Base-by-base conservation (phyloP, 257 asterid species). In the Asclepias syriaca region DNA sequence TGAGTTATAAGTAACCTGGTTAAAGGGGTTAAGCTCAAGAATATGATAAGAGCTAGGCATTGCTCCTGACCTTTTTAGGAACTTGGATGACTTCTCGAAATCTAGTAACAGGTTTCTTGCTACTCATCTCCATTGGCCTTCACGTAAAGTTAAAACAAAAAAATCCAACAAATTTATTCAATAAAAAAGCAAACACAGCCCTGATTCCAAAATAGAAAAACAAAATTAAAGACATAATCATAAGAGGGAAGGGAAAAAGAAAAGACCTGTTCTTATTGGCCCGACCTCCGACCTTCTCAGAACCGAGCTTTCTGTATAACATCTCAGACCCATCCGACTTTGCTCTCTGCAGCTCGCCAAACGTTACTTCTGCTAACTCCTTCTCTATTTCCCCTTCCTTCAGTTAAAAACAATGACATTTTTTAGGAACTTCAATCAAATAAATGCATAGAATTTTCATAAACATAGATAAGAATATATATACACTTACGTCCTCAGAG, bases 121-220 rank as follows among this genome's bases (percentile, higher is more conserved):
- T 87, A 79, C 89, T 95, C 72, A 92, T 85, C 81, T 92, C 99
- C 93, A 85, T 80, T n/a, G 99, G 99, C 87, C 98, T 92, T 75
- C 73, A 73, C 72, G 63, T 54, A 59, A 74, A 59, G 18, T n/a
- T 49, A 39, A 18, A 45, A 71, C 16, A n/a, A 54, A 70, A 19
- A 39, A 66, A 9, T 37, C 18, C 22, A 49, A 45, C 5, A 12
- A 65, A 74, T 6, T 56, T 60, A 21, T 19, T 46, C 34, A 37
- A 22, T 34, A 29, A 63, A 56, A 5, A 37, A 48, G 53, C 54
- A 43, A 27, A 15, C 16, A 57, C 29, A 48, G 56, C 6, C 50
- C 3, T 21, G 29, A 10, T n/a, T 54, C 15, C 21, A 56, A 22
- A 58, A 58, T 21, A 45, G 37, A 48, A 0, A 4, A 70, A 43